Base-by-base conservation (phyloP, 2,329 filamentous ascomycete genomes). In the Aspergillus neoniger region DNA sequence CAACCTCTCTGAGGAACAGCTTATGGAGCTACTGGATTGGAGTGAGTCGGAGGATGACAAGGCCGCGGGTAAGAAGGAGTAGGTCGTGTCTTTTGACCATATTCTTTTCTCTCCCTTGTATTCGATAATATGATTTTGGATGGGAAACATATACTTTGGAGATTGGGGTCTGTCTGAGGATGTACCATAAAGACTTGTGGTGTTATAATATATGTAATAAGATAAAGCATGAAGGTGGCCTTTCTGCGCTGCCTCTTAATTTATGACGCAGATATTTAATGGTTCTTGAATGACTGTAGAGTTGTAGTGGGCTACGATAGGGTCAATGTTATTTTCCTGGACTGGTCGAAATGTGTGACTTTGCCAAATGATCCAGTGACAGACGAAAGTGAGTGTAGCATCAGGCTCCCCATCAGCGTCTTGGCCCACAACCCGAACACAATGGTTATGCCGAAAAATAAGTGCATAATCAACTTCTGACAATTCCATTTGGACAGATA, bases 1-100 rank as follows among this genome's bases (percentile, higher is more conserved):
- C 67, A 85, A 88, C 60, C 83, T 90, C 65, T 86, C 89, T 62
- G 88, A 91, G 74, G 89, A 90, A 77, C 89, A 92, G 73, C 89
- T 93, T 67, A 84, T 87, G 72, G 88, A 92, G 76, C 86, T 89
- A 69, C 75, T 92, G 73, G 82, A 85, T 63, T 75, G 67, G 82
- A 86, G 70, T 83, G 72, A 77, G 9, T 66, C 66, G 3, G 72
- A 73, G 57, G 65, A 56, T 36, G 72, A 67, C 50, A 70, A 69
- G 65, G 5, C 3, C 21, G 41, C 41, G 2, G 10, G 17, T 23
- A 71, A 70, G 65, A 57, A 55, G 15, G 39, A 55, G 39, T 55
- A 55, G 50, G 49, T 17, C 38, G 25, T 10, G 25, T 43, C 32
- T 36, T 12, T 14, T 41, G 15, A 43, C 12, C 19, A 21, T 19